Evolutionary conservation across 139 green algal genomes (phyloP).

Genomic region (Chlorella sp.): DNA sequence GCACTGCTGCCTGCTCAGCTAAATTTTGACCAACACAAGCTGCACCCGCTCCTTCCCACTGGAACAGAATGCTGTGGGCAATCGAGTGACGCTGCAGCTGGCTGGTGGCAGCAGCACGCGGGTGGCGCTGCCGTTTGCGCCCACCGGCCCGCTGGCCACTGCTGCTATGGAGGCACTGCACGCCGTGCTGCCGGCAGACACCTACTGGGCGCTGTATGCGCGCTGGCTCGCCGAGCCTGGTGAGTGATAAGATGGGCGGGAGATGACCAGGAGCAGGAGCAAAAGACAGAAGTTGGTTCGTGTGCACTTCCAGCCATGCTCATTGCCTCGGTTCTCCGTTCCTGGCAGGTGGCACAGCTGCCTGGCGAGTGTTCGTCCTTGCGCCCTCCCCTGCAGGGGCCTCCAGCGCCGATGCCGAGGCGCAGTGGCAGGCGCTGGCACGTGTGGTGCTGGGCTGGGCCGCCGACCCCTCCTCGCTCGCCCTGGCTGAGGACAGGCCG

Average conservation of each 20-base stretch:
- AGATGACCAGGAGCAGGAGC: no score
- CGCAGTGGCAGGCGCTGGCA: constrained; percentile 43
- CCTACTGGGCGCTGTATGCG: constrained; percentile 44
- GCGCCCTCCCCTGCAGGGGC: constrained; percentile 4
- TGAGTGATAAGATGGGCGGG: no score
- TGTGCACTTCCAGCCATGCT: neutral
- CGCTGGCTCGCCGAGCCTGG: constrained; percentile 37
- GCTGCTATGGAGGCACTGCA: constrained; percentile 55
- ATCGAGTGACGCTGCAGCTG: constrained; percentile 48
- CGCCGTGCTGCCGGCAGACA: constrained; percentile 39
- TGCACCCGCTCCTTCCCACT: no score
- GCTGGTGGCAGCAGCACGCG: constrained; percentile 33
- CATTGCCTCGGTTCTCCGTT: neutral
- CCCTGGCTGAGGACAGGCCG: neutral
- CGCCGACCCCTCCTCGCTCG: constrained; percentile 13
- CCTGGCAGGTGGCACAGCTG: neutral
- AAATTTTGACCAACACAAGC: neutral
- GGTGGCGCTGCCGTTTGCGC: constrained; percentile 52
- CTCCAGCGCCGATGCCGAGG: constrained; percentile 13
- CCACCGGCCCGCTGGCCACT: constrained; percentile 38
- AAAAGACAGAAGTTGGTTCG: no score
- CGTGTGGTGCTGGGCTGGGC: constrained; percentile 50
- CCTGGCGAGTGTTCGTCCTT: no score
- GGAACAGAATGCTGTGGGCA: constrained; percentile 38
- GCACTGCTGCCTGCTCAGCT: neutral